Conservation (phyloP, 805 yeast species). For the Saccharomycopsis selenospora region DNA sequence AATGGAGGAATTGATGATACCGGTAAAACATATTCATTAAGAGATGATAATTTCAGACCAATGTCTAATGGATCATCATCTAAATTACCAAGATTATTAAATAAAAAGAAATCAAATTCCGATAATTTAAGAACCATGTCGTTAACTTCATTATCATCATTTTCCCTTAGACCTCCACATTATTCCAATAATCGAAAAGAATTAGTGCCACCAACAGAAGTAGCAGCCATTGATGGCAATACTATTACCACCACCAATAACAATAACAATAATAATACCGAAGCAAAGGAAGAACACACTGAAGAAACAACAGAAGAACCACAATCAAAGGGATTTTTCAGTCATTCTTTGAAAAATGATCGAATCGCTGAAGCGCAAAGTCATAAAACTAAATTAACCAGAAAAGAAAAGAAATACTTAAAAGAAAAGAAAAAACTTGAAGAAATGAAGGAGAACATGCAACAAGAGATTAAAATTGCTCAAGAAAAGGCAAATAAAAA, state of each 20-base stretch:
- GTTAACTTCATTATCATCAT: slow-evolving; percentile 2
- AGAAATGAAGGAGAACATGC: slow-evolving; percentile 6
- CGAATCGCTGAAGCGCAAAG: background rate
- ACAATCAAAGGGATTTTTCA: background rate
- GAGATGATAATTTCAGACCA: slow-evolving; percentile 5
- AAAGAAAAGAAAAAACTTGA: slow-evolving; percentile 12
- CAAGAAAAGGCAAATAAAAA: slow-evolving; percentile 4
- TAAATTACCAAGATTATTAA: slow-evolving; percentile 2
- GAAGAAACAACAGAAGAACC: background rate
- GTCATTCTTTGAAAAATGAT: slow-evolving; percentile 1
- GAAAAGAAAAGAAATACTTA: slow-evolving; percentile 12
- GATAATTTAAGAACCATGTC: slow-evolving; percentile 8
- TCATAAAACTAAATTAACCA: slow-evolving; percentile 1
- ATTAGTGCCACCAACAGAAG: background rate
- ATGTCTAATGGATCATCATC: background rate
- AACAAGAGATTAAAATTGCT: slow-evolving; percentile 6
- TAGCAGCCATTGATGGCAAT: background rate
- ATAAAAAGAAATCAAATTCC: slow-evolving; percentile 4
- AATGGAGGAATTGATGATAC: background rate
- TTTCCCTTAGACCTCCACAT: background rate
- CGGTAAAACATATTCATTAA: background rate
- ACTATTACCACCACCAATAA: background rate
- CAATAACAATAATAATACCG: no score
- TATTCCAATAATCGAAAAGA: background rate
- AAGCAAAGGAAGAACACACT: no score